Base-by-base conservation (phyloP, 345 rosid genomes). In the Lumnitzera littorea region DNA sequence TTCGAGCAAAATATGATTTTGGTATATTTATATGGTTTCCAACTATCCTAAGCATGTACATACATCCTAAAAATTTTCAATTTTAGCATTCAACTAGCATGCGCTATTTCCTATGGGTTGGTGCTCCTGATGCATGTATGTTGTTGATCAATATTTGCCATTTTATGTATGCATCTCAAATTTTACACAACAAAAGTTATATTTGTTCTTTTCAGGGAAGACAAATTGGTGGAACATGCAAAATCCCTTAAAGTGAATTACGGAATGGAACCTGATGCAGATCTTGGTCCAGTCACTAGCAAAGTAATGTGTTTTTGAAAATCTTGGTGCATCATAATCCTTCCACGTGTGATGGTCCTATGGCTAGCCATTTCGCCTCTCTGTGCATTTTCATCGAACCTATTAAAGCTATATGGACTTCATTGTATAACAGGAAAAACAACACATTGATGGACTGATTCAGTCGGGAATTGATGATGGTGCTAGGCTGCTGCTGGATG, bases 231-330 rank as follows among this genome's bases (percentile, higher is more conserved):
- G 17, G 90, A 87, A 67, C 74, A 60, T 69, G 97, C 99, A 0
- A 88, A 90, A 70, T 69, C 80, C 65, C 86, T 94, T 16, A 94
- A 89, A 80, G 99, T 94, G 74, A 86, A 74, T 69, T 77, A 89
- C 50, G 99, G 99, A 64, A 76, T 72, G 59, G 97, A 78, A 57
- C 87, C 95, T 48, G 91, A 83, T 71, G 86, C 95, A 55, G 97
- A 94, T 76, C 87, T 94, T 8, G 97, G 99, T 67, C 99, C 99
- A 54, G 88, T 94, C 6, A 94, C 90, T 63, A 94, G 95, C 70
- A 94, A 83, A 64, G 97, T 89, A 67, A 27, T 29, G 55, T 61
- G 13, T 13, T 1, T 46, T 11, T 0, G 12, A 50, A 31, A 36
- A 5, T 36, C 10, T 3, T 49, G 20, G 25, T 24, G 0, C 36